Evolutionary conservation across 345 rosid species (phyloP).

Genomic region (Hypericum androsaemum): DNA sequence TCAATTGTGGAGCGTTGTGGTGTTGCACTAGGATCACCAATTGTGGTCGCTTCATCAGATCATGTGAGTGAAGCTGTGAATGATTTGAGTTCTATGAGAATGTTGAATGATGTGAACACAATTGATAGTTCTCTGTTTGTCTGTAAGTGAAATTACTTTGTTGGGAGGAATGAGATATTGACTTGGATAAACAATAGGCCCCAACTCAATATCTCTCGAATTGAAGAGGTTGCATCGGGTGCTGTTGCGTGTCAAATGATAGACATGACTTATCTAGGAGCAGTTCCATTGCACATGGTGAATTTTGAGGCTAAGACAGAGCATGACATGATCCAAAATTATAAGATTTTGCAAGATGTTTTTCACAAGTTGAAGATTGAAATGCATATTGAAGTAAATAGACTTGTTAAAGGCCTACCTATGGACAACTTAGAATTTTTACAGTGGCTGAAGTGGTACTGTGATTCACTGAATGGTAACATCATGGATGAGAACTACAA

Average conservation of each 20-base stretch:
- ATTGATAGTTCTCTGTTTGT: too few relatives aligned
- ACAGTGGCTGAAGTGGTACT: conserved; percentile 92
- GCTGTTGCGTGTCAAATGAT: conserved; percentile 97
- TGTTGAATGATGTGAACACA: too few relatives aligned
- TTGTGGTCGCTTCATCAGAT: too few relatives aligned
- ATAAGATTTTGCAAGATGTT: conserved; percentile 90
- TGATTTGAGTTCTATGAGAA: too few relatives aligned
- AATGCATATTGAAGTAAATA: conserved; percentile 89
- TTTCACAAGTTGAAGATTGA: conserved; percentile 89
- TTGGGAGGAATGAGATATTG: conserved; percentile 87
- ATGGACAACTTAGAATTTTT: conserved; percentile 96
- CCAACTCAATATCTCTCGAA: conserved; percentile 77
- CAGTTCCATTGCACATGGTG: conserved; percentile 97
- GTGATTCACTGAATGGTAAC: conserved; percentile 94
- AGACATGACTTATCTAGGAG: conserved; percentile 94
- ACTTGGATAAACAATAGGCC: conserved; percentile 88
- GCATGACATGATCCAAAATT: conserved; percentile 93
- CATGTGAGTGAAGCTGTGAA: too few relatives aligned
- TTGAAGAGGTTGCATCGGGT: conserved; percentile 99
- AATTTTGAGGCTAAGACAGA: conserved; percentile 94
- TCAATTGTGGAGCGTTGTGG: too few relatives aligned
- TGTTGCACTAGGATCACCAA: too few relatives aligned
- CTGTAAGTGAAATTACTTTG: too few relatives aligned
- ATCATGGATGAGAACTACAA: conserved; percentile 91
- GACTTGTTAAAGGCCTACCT: conserved; percentile 84